These are phyloP conservation scores for Wallacemonas collosoma DNA, from an alignment of 208 protist species.

Conservation along the genomic window DNA sequence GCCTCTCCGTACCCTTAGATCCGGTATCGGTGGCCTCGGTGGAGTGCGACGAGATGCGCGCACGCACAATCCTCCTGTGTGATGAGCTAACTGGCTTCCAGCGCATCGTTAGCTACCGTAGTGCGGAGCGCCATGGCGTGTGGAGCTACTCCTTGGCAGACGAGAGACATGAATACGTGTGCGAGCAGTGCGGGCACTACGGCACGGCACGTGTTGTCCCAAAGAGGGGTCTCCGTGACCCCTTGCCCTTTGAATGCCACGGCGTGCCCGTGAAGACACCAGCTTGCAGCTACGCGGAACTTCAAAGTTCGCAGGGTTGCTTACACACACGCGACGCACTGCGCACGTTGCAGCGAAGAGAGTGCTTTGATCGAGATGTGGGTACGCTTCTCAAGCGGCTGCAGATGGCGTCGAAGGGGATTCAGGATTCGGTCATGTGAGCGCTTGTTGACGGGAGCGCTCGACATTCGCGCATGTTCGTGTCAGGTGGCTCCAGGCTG, in stretches of 20 bases:
- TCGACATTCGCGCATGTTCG: too few relatives aligned
- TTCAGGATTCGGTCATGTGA: conserved; percentile 40
- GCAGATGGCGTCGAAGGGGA: conserved; percentile 38
- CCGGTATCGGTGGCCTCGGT: conserved; percentile 16
- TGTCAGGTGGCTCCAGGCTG: too few relatives aligned
- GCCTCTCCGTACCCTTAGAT: neutral
- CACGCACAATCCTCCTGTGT: conserved; percentile 56
- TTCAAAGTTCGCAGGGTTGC: conserved; percentile 21
- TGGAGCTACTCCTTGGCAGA: conserved; percentile 41
- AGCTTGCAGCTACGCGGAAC: conserved; percentile 25
- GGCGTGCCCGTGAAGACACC: conserved; percentile 22
- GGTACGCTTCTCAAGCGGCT: conserved; percentile 42
- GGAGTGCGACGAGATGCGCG: conserved; percentile 58
- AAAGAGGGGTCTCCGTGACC: neutral
- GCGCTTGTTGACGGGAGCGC: too few relatives aligned
- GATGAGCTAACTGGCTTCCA: conserved; percentile 76
- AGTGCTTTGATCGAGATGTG: conserved; percentile 51
- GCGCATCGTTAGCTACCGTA: conserved; percentile 55
- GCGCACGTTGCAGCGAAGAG: conserved; percentile 27
- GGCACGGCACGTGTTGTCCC: neutral
- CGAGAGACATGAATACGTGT: conserved; percentile 9
- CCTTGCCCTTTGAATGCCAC: neutral
- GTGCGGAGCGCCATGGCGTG: conserved; percentile 39
- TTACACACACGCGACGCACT: conserved; percentile 26
- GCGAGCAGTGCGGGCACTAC: conserved; percentile 14